Base-by-base conservation (phyloP, 768 basidiomycete genomes). In the Lactifluus pinguis region DNA sequence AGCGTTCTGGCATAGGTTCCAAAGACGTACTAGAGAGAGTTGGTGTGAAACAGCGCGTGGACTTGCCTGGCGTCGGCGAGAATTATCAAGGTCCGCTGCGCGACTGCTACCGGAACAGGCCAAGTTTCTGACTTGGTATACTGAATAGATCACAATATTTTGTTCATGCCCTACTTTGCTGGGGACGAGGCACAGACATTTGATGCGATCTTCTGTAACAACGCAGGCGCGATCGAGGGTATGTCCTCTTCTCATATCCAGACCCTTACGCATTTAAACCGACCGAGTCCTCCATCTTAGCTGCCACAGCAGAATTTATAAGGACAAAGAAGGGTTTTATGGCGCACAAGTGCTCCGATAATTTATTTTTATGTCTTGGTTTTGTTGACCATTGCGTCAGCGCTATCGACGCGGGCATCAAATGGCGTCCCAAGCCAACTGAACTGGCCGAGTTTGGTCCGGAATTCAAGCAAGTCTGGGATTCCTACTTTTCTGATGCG, bases 291-390 rank as follows among this genome's bases (percentile, higher is more conserved):
- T 2, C 11, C 0, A 34, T 29, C 29, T 25, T 39, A 78, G 76
- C 71, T 55, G 72, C 73, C 67, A 65, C 65, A 36, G 62, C 55
- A 19, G 69, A 76, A 45, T 80, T 73, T 71, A 58, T 67, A 9
- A 64, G 67, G 17, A 68, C 69, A 0, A 82, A 80, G 0, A 74
- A 68, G 36, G 82, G 83, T 2, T 66, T 80, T 45, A 72, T 86
- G 65, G 75, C 82, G 1, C 76, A 80, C 63, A 86, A 81, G 86
- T 84, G 34, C 3, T 76, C 83, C 64, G 51, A 75, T 67, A 6
- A 15, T 13, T 19, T 25, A 4, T 59, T 1, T 13, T 10, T 8
- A n/a, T 25, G 25, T 25, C 25, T 25, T 25, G 25, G 29, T 29
- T 4, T 41, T 3, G 9, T 30, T 55, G 25, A 55, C 15, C 3